A percentile compares a stretch with the other conserved stretches of the same genome.
Conservation (phyloP, 805 yeast species). For the Metschnikowia koreensis region DNA sequence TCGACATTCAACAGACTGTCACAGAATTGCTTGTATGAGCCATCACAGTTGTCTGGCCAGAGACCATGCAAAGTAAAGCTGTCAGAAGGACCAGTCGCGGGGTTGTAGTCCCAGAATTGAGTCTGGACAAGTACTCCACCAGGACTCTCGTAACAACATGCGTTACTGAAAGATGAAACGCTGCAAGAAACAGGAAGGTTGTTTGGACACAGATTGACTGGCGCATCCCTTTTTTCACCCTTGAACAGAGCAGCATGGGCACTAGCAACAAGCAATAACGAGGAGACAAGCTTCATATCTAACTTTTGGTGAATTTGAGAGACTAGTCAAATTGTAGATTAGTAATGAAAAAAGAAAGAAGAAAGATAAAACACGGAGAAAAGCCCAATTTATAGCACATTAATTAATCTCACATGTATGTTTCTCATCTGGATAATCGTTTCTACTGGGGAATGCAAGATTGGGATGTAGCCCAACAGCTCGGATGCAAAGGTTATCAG, state of each 20-base stretch:
- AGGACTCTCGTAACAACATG: conserved; percentile 42
- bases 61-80: conserved; percentile 43
- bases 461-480: neutral
- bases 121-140: conserved; percentile 40
- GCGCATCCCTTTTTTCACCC: neutral
- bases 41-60: conserved; percentile 45
- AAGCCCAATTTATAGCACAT: neutral
- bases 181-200: conserved; percentile 25
- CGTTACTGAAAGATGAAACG: conserved; percentile 46
- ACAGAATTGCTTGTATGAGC: conserved; percentile 36
- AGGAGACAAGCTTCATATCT: neutral
- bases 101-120: conserved; percentile 41
- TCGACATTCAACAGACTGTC: conserved; percentile 27
- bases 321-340: neutral
- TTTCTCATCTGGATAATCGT: neutral
- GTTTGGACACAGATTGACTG: conserved; percentile 3
- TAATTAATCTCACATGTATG: neutral
- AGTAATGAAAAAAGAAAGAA: neutral
- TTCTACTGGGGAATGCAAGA: neutral
- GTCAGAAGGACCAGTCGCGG: conserved; percentile 31
- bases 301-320: neutral
- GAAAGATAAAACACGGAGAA: neutral
- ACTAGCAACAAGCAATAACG: neutral
- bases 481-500: neutral
- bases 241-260: conserved; percentile 1